A percentile compares a stretch with the other conserved stretches of the same genome.
Evolutionary conservation across 2,329 filamentous ascomycete genomes (phyloP).

Genomic region (Talaromyces sp.): DNA sequence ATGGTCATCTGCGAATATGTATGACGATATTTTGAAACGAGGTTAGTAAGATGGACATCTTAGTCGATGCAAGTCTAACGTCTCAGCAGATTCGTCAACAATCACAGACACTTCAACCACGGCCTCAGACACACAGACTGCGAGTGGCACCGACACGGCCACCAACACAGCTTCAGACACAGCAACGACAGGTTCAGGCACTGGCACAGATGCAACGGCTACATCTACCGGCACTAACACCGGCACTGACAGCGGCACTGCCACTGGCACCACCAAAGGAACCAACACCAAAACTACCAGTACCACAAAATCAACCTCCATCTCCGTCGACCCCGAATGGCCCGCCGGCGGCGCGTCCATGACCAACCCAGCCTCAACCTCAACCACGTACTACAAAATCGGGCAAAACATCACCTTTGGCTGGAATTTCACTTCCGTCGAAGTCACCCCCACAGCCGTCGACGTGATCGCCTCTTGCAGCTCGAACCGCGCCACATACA

Average conservation of each 20-base stretch:
- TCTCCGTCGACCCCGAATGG: constrained; percentile 51
- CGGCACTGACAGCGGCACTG: background rate
- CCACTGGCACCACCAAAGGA: constrained; percentile 4
- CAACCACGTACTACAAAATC: constrained; percentile 61
- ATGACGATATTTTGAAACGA: constrained; percentile 21
- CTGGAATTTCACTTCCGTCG: constrained; percentile 67
- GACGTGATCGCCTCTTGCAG: constrained; percentile 62
- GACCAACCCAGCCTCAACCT: constrained; percentile 54
- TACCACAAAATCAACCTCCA: constrained; percentile 30
- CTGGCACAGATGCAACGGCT: constrained; percentile 15
- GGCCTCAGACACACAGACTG: background rate
- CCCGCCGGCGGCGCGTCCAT: constrained; percentile 60
- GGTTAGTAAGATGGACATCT: background rate
- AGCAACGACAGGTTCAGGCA: constrained; percentile 19
- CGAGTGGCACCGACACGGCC: background rate
- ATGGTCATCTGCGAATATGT: constrained; percentile 25
- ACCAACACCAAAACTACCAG: background rate
- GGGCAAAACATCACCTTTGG: constrained; percentile 60
- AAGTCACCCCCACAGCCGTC: constrained; percentile 55
- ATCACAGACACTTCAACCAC: constrained; percentile 21
- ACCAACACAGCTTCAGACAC: background rate
- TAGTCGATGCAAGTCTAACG: background rate
- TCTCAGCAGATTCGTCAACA: background rate
- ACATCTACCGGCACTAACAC: constrained; percentile 18
- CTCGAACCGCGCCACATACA: constrained; percentile 58